These are phyloP conservation scores for Populus hybrid DNA, from an alignment of 441 rosid genomes.

Conservation along the genomic window DNA sequence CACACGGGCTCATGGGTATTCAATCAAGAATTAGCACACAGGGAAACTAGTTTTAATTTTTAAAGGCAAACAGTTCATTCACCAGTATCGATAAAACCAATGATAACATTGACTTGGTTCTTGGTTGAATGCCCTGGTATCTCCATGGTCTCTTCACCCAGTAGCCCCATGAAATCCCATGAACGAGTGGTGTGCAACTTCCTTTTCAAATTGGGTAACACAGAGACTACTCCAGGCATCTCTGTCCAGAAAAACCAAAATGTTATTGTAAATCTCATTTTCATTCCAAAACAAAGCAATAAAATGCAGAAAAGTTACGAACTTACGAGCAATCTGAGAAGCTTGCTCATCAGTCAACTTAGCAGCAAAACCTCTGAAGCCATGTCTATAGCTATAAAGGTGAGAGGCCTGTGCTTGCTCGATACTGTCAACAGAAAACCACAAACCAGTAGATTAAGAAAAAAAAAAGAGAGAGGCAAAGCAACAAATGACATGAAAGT, in stretches of 20 bases:
- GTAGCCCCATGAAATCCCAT: slow-evolving; percentile 62
- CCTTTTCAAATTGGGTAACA: slow-evolving; percentile 48
- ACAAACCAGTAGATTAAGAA: neutral
- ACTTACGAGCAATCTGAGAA: slow-evolving; percentile 42
- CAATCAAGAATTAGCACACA: neutral
- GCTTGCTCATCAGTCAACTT: slow-evolving; percentile 45
- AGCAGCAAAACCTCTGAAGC: slow-evolving; percentile 60
- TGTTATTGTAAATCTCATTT: neutral
- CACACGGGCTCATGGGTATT: neutral
- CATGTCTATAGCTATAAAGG: slow-evolving; percentile 46
- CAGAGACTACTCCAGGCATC: slow-evolving; percentile 54
- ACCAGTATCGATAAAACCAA: slow-evolving; percentile 60
- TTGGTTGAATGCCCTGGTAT: slow-evolving; percentile 51
- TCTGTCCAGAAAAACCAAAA: slow-evolving; percentile 22
- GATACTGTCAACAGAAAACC: slow-evolving; percentile 26
- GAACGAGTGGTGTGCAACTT: slow-evolving; percentile 56
- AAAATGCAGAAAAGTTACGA: neutral
- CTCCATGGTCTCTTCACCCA: slow-evolving; percentile 45
- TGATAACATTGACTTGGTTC: slow-evolving; percentile 47
- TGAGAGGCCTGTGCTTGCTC: slow-evolving; percentile 45
- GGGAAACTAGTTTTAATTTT: neutral
- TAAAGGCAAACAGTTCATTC: neutral
- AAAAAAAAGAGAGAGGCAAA: neutral
- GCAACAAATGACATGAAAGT: neutral
- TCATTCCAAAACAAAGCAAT: neutral